phyloP scores from a whole-genome alignment of 2,329 filamentous ascomycete species.

The Chrysoporthe austroafricana region DNA sequence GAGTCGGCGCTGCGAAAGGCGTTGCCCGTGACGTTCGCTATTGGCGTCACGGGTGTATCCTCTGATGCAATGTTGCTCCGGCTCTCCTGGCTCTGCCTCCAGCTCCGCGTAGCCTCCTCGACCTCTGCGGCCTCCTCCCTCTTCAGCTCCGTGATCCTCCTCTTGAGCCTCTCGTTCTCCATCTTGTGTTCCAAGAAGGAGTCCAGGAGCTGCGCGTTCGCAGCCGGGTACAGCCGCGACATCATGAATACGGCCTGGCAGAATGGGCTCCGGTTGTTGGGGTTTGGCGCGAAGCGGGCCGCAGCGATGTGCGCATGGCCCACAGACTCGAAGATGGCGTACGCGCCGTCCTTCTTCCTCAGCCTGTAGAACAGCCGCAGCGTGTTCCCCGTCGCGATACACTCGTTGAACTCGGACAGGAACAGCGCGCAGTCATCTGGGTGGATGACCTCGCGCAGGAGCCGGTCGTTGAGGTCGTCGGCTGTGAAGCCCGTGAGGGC shows the following conservation, averaged over 20 bases:
- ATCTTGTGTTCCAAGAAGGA: conserved; percentile 97
- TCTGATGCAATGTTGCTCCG: conserved; percentile 60
- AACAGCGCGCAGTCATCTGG: conserved; percentile 83
- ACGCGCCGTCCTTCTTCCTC: conserved; percentile 72
- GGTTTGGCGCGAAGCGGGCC: conserved; percentile 65
- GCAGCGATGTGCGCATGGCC: conserved; percentile 87
- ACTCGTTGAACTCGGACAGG: conserved; percentile 85
- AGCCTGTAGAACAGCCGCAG: conserved; percentile 88
- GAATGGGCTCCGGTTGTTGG: conserved; percentile 67
- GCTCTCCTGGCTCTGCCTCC: conserved; percentile 61
- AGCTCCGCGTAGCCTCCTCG: conserved; percentile 66
- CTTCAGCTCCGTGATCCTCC: conserved; percentile 82
- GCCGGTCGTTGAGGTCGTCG: conserved; percentile 72
- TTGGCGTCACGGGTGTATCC: conserved; percentile 43
- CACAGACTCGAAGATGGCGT: conserved; percentile 85
- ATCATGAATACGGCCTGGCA: conserved; percentile 95
- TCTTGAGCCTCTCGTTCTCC: conserved; percentile 85
- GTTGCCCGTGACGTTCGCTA: conserved; percentile 31
- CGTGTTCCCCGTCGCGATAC: conserved; percentile 77
- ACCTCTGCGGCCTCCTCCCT: conserved; percentile 83
- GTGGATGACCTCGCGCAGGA: conserved; percentile 83
- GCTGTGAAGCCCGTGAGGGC: conserved; percentile 75
- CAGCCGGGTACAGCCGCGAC: conserved; percentile 86
- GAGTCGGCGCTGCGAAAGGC: conserved; percentile 44
- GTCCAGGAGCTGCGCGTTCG: conserved; percentile 82